Conservation (phyloP, 441 rosid genomes). For the Metrosideros polymorpha region DNA sequence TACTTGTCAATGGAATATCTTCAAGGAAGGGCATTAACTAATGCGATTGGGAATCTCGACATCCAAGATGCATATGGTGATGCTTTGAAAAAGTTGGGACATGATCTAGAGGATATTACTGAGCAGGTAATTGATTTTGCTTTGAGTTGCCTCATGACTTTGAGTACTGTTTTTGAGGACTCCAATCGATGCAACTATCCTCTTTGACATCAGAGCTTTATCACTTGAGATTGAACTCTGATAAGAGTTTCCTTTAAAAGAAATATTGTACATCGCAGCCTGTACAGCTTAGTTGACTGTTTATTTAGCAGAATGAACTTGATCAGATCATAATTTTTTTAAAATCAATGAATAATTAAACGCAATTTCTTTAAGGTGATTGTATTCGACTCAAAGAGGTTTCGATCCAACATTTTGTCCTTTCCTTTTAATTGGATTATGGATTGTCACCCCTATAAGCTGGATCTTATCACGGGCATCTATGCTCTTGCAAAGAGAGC, state of each 20-base stretch:
- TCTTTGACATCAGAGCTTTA: neutral
- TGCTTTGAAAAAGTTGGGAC: constrained; percentile 72
- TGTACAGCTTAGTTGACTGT: neutral
- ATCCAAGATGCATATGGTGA: constrained; percentile 71
- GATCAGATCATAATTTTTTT: neutral
- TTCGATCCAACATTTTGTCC: neutral
- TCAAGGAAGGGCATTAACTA: constrained; percentile 94
- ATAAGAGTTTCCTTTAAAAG: neutral
- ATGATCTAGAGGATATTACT: constrained; percentile 69
- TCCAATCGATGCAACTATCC: neutral
- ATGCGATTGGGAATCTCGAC: constrained; percentile 76
- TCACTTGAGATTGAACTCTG: neutral
- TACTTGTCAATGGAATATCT: constrained; percentile 98
- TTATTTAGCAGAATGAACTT: neutral
- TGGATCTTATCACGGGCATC: neutral
- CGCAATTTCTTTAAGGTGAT: neutral
- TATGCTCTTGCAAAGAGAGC: neutral
- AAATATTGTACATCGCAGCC: neutral
- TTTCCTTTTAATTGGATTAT: neutral
- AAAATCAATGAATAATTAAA: neutral
- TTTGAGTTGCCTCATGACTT: neutral
- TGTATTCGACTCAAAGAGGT: neutral
- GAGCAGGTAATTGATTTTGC: constrained; percentile 55
- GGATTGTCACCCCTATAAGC: neutral
- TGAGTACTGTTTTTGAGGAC: neutral